Evolutionary conservation across 1,284 basidiomycete genomes (phyloP).

Genomic region (Moesziomyces antarcticus): DNA sequence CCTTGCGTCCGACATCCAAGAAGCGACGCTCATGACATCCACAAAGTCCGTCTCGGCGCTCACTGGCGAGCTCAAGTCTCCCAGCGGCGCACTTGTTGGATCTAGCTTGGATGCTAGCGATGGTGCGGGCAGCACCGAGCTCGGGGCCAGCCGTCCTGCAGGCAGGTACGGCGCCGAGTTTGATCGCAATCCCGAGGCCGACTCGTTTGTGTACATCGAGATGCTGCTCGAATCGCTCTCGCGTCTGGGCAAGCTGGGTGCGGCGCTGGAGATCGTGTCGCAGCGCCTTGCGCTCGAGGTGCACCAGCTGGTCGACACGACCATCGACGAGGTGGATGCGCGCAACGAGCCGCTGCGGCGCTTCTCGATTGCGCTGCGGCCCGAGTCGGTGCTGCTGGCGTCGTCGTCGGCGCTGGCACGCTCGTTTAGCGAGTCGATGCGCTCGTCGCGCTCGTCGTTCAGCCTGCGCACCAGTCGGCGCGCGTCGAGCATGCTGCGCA

Average conservation of each 20-base stretch:
- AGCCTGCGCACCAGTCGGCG: constrained; percentile 30
- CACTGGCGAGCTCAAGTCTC: constrained; percentile 21
- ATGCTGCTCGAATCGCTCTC: constrained; percentile 90
- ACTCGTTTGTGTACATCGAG: constrained; percentile 95
- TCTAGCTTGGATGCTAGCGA: neutral
- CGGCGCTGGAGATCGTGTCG: constrained; percentile 82
- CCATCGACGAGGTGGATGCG: constrained; percentile 88
- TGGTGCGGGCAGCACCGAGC: neutral
- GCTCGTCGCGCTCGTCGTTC: constrained; percentile 45
- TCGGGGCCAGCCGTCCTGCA: constrained; percentile 3
- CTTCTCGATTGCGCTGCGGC: constrained; percentile 75
- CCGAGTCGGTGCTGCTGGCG: constrained; percentile 71
- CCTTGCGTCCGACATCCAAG: constrained; percentile 41
- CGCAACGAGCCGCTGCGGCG: constrained; percentile 56
- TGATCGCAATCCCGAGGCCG: constrained; percentile 81
- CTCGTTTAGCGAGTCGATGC: constrained; percentile 48
- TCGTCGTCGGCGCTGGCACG: constrained; percentile 50
- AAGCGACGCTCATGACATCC: constrained; percentile 32
- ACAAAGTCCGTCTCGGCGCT: constrained; percentile 38
- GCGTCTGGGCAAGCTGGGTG: constrained; percentile 87
- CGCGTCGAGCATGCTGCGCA: constrained; percentile 40
- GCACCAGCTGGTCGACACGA: constrained; percentile 84
- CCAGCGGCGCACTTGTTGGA: constrained; percentile 1
- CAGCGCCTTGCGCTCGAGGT: constrained; percentile 88
- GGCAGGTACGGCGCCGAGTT: constrained; percentile 37